phyloP scores from a whole-genome alignment of 345 rosid genomes.

The Eucalyptus camaldulensis region DNA sequence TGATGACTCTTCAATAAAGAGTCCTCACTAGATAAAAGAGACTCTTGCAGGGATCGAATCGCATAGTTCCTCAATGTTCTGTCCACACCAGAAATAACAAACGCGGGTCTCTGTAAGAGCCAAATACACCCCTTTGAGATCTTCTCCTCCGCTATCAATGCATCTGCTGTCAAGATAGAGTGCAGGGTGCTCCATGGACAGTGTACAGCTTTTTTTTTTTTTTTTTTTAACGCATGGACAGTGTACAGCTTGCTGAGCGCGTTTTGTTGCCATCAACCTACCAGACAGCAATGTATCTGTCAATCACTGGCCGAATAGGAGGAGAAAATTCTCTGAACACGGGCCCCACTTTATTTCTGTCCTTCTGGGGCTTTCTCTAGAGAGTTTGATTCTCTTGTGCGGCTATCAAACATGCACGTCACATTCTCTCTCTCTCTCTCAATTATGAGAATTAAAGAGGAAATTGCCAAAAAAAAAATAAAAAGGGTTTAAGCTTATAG shows the following conservation, averaged over 20 bases:
- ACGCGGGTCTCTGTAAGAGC: constrained; percentile 76
- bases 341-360: no score
- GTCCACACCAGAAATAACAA: constrained; percentile 77
- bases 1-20: constrained; percentile 18
- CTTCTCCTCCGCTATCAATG: constrained; percentile 16
- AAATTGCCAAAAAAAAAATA: no score
- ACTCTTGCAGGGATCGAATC: constrained; percentile 55
- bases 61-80: constrained; percentile 45
- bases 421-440: no score
- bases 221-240: no score
- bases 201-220: constrained; percentile 77
- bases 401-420: no score
- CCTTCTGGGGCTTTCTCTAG: no score
- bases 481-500: rapidly evolving
- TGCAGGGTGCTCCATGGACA: constrained; percentile 90
- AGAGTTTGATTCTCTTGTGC: no score
- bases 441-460: no score
- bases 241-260: constrained; percentile 78
- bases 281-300: no score
- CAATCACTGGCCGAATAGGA: rapidly evolving
- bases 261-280: constrained; percentile 50
- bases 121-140: constrained; percentile 34
- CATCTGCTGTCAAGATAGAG: constrained; percentile 55
- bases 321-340: no score
- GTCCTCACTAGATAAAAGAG: constrained; percentile 32